Evolutionary conservation across 148 eudicot species (phyloP).

Genomic region (Euryodendron excelsum): DNA sequence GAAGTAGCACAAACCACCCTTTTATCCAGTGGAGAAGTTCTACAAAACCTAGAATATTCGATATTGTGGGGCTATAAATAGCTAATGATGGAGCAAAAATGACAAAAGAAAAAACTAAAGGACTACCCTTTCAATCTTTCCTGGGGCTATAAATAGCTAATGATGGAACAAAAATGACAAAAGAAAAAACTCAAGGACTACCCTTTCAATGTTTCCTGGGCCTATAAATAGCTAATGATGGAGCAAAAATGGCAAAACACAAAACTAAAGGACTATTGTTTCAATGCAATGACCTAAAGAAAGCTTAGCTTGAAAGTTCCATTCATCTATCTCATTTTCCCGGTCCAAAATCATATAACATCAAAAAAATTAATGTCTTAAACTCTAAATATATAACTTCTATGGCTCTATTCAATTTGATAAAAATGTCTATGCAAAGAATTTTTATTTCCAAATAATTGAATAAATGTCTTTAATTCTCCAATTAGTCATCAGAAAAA

Average conservation of each 20-base stretch:
- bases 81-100: not conserved
- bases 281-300: not conserved
- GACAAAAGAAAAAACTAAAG: not conserved
- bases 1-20: slow-evolving; percentile 59
- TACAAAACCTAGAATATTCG: slow-evolving; percentile 35
- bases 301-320: not conserved
- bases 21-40: slow-evolving; percentile 22
- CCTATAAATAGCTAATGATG: too few relatives aligned
- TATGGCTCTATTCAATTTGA: not conserved
- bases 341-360: not conserved
- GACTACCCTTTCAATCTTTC: not conserved
- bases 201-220: not conserved
- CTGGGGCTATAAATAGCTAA: not conserved
- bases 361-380: not conserved
- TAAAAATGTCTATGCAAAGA: too few relatives aligned
- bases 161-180: not conserved
- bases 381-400: not conserved
- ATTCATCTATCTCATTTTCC: not conserved
- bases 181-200: not conserved
- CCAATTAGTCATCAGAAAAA: not conserved
- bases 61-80: slow-evolving; percentile 1
- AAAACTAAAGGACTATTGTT: too few relatives aligned
- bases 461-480: not conserved
- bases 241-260: too few relatives aligned
- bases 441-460: not conserved